Percentiles rank a stretch among this genome's conserved stretches.
These are phyloP conservation scores for Botrytis deweyae DNA, from an alignment of 2,329 filamentous ascomycete genomes.

Conservation along the genomic window DNA sequence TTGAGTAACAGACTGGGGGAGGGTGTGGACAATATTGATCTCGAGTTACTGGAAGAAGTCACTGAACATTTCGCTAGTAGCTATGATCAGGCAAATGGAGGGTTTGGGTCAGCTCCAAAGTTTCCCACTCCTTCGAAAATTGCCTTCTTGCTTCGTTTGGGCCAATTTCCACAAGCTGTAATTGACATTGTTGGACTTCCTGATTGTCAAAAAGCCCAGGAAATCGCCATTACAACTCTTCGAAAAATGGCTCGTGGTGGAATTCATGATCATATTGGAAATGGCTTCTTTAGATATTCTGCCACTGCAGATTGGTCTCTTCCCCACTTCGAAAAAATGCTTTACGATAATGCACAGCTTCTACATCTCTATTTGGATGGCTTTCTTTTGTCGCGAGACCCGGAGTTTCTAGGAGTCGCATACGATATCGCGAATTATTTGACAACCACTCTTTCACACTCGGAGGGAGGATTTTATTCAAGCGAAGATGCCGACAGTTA, in stretches of 20 bases:
- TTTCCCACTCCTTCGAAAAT: constrained; percentile 88
- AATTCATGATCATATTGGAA: constrained; percentile 72
- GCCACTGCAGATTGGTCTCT: constrained; percentile 90
- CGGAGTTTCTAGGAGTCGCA: constrained; percentile 74
- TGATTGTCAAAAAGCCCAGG: constrained; percentile 70
- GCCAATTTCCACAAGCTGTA: constrained; percentile 68
- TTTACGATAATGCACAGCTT: constrained; percentile 88
- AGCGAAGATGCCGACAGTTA: constrained; percentile 89
- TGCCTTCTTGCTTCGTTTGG: constrained; percentile 74
- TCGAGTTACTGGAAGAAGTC: constrained; percentile 90
- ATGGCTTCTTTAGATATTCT: constrained; percentile 81
- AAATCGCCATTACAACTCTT: constrained; percentile 80
- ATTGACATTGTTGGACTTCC: constrained; percentile 82
- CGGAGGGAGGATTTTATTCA: constrained; percentile 75
- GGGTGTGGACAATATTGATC: constrained; percentile 70
- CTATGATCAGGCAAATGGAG: constrained; percentile 77
- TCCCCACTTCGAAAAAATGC: constrained; percentile 96
- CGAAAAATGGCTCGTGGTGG: constrained; percentile 73
- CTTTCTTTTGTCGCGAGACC: constrained; percentile 59
- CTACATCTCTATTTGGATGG: constrained; percentile 83
- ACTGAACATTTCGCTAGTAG: constrained; percentile 75
- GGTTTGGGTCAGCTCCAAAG: constrained; percentile 80
- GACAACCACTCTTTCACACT: constrained; percentile 66
- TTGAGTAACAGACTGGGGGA: constrained; percentile 47
- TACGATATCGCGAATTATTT: constrained; percentile 87